Evolutionary conservation across 192 early-diverging fungal genomes (phyloP).

Genomic region (Coemansia sp.): DNA sequence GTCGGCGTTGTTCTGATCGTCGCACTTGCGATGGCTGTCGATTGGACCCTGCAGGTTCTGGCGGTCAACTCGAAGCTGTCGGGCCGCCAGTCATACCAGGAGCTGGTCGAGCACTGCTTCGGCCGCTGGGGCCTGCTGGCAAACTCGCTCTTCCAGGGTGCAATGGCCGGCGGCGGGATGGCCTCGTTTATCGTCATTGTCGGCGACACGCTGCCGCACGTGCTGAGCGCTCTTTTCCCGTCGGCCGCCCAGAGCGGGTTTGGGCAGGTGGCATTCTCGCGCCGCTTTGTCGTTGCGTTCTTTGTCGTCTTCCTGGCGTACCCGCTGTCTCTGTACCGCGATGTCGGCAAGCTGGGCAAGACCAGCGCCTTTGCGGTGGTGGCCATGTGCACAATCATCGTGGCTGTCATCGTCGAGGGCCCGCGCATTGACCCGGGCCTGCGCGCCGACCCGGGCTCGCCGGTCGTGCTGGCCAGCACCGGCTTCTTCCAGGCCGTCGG

Average conservation of each 20-base stretch:
- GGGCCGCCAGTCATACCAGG: constrained; percentile 78
- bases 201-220: constrained; percentile 87
- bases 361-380: constrained; percentile 80
- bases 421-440: constrained; percentile 54
- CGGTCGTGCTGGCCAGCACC: constrained; percentile 43
- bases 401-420: constrained; percentile 68
- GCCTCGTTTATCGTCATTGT: constrained; percentile 52
- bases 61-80: constrained; percentile 73
- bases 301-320: constrained; percentile 76
- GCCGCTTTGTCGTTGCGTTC: constrained; percentile 71
- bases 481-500: constrained; percentile 79
- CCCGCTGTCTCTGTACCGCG: constrained; percentile 81
- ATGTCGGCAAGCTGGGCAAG: constrained; percentile 86
- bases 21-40: constrained; percentile 53
- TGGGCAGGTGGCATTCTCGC: constrained; percentile 62
- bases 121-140: constrained; percentile 69
- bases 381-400: constrained; percentile 74
- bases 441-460: constrained; percentile 30
- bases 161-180: constrained; percentile 90
- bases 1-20: constrained; percentile 53
- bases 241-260: constrained; percentile 50
- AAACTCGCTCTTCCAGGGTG: constrained; percentile 87
- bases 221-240: constrained; percentile 69
- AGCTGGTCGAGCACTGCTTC: constrained; percentile 76
- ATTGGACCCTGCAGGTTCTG: constrained; percentile 77